A percentile compares a stretch with the other conserved stretches of the same genome.
These are phyloP conservation scores for Paramecium octaurelia DNA, from an alignment of 73 alveolate genomes.

Conservation along the genomic window DNA sequence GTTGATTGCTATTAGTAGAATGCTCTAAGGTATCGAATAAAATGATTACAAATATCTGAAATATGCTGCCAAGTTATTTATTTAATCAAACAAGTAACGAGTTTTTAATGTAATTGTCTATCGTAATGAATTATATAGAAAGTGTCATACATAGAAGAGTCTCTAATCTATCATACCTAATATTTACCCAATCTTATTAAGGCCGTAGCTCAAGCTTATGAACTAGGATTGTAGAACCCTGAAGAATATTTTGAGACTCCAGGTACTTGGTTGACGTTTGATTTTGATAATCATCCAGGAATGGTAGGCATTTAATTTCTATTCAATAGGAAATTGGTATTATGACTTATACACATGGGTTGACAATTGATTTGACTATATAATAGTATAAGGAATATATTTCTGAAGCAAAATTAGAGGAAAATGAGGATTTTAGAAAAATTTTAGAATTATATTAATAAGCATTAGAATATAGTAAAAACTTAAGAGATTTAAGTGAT, in stretches of 20 bases:
- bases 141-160: conserved; percentile 13
- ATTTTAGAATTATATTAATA: background rate
- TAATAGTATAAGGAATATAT: background rate
- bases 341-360: conserved; percentile 43
- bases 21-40: conserved; percentile 37
- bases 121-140: background rate
- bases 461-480: background rate
- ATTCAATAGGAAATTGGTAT: conserved; percentile 30
- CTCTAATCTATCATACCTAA: conserved; percentile 16
- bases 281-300: conserved; percentile 51
- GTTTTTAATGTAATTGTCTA: background rate
- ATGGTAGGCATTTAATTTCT: background rate
- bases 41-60: conserved; percentile 27
- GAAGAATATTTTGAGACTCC: conserved; percentile 42
- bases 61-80: conserved; percentile 10
- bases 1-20: conserved; percentile 14
- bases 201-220: conserved; percentile 42
- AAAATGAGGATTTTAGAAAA: background rate
- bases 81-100: background rate
- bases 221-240: conserved; percentile 18
- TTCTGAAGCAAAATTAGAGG: conserved; percentile 1
- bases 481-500: background rate
- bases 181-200: background rate
- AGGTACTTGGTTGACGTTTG: conserved; percentile 50
- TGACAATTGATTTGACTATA: background rate